Evolutionary conservation across 768 basidiomycete genomes (phyloP), one percentile per base, ranked within the genome.

Genomic region (Pulveroboletus sp.): DNA sequence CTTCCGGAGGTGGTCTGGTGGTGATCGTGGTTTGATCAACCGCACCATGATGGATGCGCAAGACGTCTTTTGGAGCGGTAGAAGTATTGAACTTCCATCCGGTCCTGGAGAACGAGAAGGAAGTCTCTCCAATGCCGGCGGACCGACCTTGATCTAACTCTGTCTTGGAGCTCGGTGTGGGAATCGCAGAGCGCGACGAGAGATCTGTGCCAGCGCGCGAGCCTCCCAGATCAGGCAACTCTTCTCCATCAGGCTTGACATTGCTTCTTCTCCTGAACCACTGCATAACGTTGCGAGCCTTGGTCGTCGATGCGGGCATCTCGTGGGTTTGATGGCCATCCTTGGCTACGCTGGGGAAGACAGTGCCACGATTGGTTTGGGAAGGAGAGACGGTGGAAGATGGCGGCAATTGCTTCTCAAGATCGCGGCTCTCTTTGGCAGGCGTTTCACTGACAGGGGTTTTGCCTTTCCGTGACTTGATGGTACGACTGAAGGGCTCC

Each of bases 281-380:
- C 57, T 93, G 86, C 95, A 98, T 98, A 45, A 99, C 96, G 63
- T 87, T 92, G 67, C 84, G 83, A 5, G 95, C 93, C 67, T 93
- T 89, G 69, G 79, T 84, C n/a, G 89, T 81, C 53, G 89, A 85
- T 14, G 84, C 88, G 2, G 78, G 77, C 70, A 85, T 71, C 34
- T 74, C 75, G 37, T 59, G 62, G 24, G 60, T 45, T 35, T 55
- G 60, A 54, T 56, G 58, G 24, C 47, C 63, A 6, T 63, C 61
- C 47, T 67, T 67, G 23, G 51, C 43, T 49, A 68, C 56, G 19
- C 57, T 58, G 13, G 64, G 57, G 55, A 64, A 59, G 36, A 63
- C 50, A 14, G 63, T 46, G 10, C 57, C 60, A 45, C 60, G 59
- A 32, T 55, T 57, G 10, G 60, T 60, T 34, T 64, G 58, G 1